Evolutionary conservation across 2,329 filamentous ascomycete species (phyloP), one percentile per base, ranked within the genome.

Genomic region (Stromatinia cepivora): DNA sequence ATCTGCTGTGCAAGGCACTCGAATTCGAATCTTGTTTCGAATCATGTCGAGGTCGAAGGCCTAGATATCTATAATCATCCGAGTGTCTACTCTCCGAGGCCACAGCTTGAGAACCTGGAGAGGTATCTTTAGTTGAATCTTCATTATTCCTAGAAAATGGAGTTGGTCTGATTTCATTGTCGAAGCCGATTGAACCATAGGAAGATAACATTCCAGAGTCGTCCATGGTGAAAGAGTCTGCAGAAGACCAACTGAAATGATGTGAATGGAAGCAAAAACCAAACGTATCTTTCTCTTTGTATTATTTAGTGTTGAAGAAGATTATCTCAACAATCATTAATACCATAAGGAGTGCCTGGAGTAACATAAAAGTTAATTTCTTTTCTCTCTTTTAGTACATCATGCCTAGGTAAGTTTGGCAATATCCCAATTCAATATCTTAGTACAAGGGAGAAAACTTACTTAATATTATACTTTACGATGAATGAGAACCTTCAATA

Each of bases 151-250:
- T 22, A 7, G 17, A 28, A 13, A 52, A 4, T 7, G 31, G 17
- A 8, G 15, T 6, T 39, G 61, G 15, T 15, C 10, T 15, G 34
- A 17, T n/a, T 52, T 53, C 46, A 5, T 36, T 22, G 17, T 64
- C n/a, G 9, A 36, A 25, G n/a, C 3, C 22, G 0, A 28, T 17
- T 39, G 61, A 28, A 28, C 15, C 34, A 64, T 11, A n/a, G 7
- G 34, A 5, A 15, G 46, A 8, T 1, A 22, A 28, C 3, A 25
- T 36, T 28, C 8, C 9, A 22, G 31, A 39, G 15, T 28, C n/a
- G 20, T 39, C n/a, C 61, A 64, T 64, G 34, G 34, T 39, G 61
- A 64, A 6, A 52, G 34, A 39, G 46, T 52, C 46, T 13, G n/a
- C 15, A 53, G 10, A 10, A 28, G 22, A 39, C n/a, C 46, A 28